Base-by-base conservation (phyloP, 345 rosid genomes). In the Noccaea caerulescens region DNA sequence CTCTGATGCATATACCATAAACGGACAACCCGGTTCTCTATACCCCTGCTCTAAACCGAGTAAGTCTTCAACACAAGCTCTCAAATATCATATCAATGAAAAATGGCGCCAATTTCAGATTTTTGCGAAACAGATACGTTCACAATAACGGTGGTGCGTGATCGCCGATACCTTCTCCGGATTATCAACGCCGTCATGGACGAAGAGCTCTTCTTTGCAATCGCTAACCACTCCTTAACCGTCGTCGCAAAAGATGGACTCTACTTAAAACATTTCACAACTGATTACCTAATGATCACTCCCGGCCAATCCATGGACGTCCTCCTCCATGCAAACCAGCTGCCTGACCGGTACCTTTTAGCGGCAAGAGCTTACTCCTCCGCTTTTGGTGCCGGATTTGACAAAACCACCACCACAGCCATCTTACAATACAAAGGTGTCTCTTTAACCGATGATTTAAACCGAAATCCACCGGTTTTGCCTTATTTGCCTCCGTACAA, bases 1-100 rank as follows among this genome's bases (percentile, higher is more conserved):
- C 8, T 93, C 98, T 0, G 90, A 93, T 75, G 95, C 93, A 32
- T 89, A 63, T 75, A 91, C 97, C 51, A 85, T 93, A 53, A 93
- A 93, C 49, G 97, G 97, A 45, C 96, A 91, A 63, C 96, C 97
- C 9, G 94, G 97, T 34, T 69, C 79, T 66, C 80, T 91, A 11
- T 89, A 88, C 44, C 83, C 92, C 60, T 93, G 97, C 84, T 91
- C 98, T 63, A 55, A 76, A 39, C 75, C 70, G 55, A 65, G 71
- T 63, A 76, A 46, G 37, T 4, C 44, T 43, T 57, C n/a, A 32
- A 44, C 7, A 63, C 57, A 33, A 51, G 6, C 36, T 75, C 43
- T 10, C 5, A 59, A 32, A 32, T 50, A 53, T 12, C 50, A 37
- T 7, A 3, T 38, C 20, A 11, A 23, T 38, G 0, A 58, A 25